These are phyloP conservation scores for Mediolabrus comicus DNA, from an alignment of 108 stramenopile species.

Conservation along the genomic window DNA sequence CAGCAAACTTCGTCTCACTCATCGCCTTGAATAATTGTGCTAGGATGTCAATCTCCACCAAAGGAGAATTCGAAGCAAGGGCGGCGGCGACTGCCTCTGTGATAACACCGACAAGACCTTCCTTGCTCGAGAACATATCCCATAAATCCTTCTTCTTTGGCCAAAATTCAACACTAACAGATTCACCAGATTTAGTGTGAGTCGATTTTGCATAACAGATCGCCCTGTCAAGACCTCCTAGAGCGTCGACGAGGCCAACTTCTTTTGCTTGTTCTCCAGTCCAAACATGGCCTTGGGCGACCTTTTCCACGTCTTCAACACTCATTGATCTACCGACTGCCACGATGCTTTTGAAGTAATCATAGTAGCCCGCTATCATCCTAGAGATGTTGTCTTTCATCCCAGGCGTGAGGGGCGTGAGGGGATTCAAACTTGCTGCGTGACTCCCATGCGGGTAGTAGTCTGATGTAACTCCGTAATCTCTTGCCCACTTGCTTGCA, in stretches of 20 bases:
- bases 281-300: slow-evolving; percentile 79
- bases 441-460: slow-evolving; percentile 53
- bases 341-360: slow-evolving; percentile 70
- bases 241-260: slow-evolving; percentile 65
- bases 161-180: slow-evolving; percentile 54
- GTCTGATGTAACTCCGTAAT: slow-evolving; percentile 64
- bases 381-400: slow-evolving; percentile 60
- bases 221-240: slow-evolving; percentile 70
- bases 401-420: slow-evolving; percentile 54
- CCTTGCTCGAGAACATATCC: not conserved
- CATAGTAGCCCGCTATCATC: slow-evolving; percentile 52
- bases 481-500: slow-evolving; percentile 55
- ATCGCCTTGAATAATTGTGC: slow-evolving; percentile 1
- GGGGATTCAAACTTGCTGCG: slow-evolving; percentile 50
- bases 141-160: slow-evolving; percentile 33
- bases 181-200: slow-evolving; percentile 44
- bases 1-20: slow-evolving; percentile 9
- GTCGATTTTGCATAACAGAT: slow-evolving; percentile 64
- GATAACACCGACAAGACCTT: not conserved
- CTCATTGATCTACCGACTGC: slow-evolving; percentile 52
- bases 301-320: slow-evolving; percentile 42
- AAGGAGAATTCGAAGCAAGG: not conserved
- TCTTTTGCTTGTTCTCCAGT: slow-evolving; percentile 75
- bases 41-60: not conserved
- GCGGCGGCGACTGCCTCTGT: not conserved